Conservation (phyloP, 371 early-diverging fungal species). For the Polyrhizophydium stewartii region DNA sequence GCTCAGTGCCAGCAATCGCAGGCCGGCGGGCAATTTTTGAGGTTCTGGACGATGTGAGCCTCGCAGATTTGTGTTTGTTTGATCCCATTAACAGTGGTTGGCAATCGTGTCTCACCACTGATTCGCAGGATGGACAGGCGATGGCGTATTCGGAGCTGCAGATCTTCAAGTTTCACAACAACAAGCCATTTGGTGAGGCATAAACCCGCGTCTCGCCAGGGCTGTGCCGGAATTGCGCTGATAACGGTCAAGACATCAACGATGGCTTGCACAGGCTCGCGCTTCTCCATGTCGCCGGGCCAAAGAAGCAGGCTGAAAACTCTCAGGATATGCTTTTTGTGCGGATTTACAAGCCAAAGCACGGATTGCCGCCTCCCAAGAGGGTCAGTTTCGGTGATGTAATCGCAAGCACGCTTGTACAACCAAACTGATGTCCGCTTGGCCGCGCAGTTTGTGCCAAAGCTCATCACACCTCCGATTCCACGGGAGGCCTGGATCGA, state of each 20-base stretch:
- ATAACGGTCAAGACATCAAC: background rate
- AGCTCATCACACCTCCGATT: background rate
- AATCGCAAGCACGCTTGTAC: background rate
- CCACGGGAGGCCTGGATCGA: background rate
- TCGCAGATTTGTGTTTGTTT: background rate
- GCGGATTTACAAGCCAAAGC: conserved; percentile 2
- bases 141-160: background rate
- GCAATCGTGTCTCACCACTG: background rate
- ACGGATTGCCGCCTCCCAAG: background rate
- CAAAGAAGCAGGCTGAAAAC: background rate
- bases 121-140: background rate
- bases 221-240: no score
- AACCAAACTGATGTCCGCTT: background rate
- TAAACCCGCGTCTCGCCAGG: background rate
- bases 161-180: background rate
- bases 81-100: no score
- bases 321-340: background rate
- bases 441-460: background rate
- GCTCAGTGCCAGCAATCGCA: background rate
- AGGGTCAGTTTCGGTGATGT: background rate
- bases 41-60: background rate
- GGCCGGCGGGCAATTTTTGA: background rate
- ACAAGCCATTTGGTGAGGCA: background rate
- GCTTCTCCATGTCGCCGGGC: background rate
- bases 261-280: conserved; percentile 1